phyloP scores from a whole-genome alignment of 2,329 filamentous ascomycete species.

The Alternaria conjuncta region DNA sequence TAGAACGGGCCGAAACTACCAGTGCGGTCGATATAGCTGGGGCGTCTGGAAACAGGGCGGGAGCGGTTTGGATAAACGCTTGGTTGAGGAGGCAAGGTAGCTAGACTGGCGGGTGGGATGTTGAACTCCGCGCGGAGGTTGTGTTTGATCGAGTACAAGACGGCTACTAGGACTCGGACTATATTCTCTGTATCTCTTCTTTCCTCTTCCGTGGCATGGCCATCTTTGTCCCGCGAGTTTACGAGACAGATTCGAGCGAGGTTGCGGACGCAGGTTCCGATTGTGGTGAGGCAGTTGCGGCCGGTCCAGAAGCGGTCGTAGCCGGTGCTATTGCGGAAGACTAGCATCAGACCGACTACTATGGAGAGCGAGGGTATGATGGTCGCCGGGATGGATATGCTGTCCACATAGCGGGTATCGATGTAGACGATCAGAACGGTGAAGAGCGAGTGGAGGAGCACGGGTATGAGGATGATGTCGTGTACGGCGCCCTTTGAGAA shows the following conservation, averaged over 20 bases:
- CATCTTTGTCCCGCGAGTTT: constrained; percentile 47
- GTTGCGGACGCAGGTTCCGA: constrained; percentile 66
- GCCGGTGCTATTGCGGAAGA: constrained; percentile 69
- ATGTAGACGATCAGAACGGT: constrained; percentile 65
- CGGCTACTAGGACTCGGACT: constrained; percentile 64
- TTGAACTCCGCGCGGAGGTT: constrained; percentile 67
- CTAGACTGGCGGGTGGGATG: constrained; percentile 48
- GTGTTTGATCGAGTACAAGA: constrained; percentile 69
- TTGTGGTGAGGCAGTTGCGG: constrained; percentile 61
- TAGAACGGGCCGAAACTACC: constrained; percentile 4
- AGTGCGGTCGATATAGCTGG: constrained; percentile 36
- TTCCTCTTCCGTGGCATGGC: constrained; percentile 48
- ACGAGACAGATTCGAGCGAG: constrained; percentile 64
- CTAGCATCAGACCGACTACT: constrained; percentile 71
- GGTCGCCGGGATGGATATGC: constrained; percentile 63
- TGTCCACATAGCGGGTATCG: constrained; percentile 57
- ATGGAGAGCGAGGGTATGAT: constrained; percentile 70
- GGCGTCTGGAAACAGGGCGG: constrained; percentile 25
- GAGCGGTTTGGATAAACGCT: constrained; percentile 23
- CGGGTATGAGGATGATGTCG: constrained; percentile 62
- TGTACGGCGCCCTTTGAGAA: constrained; percentile 71
- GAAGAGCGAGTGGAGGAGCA: constrained; percentile 64
- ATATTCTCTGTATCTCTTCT: constrained; percentile 64
- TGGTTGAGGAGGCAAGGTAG: constrained; percentile 22
- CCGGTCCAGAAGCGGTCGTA: constrained; percentile 72